phyloP scores from a whole-genome alignment of 352 stramenopile species.

The Phytopythium montanum region DNA sequence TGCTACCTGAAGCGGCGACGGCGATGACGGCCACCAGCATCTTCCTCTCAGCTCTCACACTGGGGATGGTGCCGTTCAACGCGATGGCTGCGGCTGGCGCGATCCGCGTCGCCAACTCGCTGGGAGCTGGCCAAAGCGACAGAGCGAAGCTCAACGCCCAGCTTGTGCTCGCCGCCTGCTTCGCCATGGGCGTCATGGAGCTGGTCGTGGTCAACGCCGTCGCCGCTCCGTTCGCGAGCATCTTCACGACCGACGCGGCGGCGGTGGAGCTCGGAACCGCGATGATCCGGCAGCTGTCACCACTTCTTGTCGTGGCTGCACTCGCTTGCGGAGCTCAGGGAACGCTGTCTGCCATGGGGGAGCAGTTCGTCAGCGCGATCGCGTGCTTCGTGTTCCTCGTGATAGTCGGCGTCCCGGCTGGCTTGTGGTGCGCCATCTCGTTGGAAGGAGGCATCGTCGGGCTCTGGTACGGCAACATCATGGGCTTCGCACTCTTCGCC shows the following conservation, averaged over 20 bases:
- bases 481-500: conserved; percentile 14
- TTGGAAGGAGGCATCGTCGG: conserved; percentile 16
- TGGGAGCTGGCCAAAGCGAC: conserved; percentile 10
- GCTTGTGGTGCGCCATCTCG: conserved; percentile 13
- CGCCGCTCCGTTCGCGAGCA: conserved; percentile 11
- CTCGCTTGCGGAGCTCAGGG: conserved; percentile 4
- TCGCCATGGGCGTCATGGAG: not conserved
- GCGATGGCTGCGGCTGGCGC: conserved; percentile 5
- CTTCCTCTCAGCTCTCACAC: conserved; percentile 9
- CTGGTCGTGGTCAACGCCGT: not conserved
- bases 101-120: conserved; percentile 18
- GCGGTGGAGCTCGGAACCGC: not conserved
- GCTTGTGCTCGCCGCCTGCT: not conserved
- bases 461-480: conserved; percentile 17
- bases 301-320: not conserved
- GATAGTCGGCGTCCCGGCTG: conserved; percentile 15
- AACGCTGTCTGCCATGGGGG: conserved; percentile 7
- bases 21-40: conserved; percentile 17
- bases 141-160: conserved; percentile 7
- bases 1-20: conserved; percentile 17
- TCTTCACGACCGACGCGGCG: conserved; percentile 7
- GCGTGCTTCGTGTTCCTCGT: conserved; percentile 2
- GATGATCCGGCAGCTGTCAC: conserved; percentile 7
- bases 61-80: not conserved
- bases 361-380: conserved; percentile 9